A percentile compares a stretch with the other conserved stretches of the same genome.
These are phyloP conservation scores for Stephanodiscus triporus DNA, from an alignment of 108 stramenopile genomes.

Conservation along the genomic window DNA sequence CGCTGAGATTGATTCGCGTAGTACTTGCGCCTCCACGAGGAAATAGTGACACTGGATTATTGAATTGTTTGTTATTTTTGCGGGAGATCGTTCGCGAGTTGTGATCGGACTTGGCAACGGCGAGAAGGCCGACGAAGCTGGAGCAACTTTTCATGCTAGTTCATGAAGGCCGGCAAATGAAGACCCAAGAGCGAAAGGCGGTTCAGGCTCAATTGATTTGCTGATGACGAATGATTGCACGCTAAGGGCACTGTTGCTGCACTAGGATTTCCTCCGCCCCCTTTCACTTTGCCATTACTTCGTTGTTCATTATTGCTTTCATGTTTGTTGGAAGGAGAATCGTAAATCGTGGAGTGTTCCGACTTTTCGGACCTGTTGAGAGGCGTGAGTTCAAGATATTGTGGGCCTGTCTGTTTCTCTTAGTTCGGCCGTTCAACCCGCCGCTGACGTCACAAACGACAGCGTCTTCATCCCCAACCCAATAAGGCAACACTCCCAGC, in stretches of 20 bases:
- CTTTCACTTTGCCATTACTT: neutral
- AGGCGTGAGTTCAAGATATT: too few relatives aligned
- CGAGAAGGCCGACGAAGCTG: slow-evolving; percentile 36
- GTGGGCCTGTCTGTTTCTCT: too few relatives aligned
- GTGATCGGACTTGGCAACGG: slow-evolving; percentile 19
- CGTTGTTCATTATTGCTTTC: too few relatives aligned
- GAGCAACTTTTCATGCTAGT: slow-evolving; percentile 29
- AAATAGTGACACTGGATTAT: slow-evolving; percentile 8
- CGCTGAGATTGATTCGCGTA: slow-evolving; percentile 25
- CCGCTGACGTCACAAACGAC: too few relatives aligned
- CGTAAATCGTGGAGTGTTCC: too few relatives aligned
- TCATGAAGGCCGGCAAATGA: slow-evolving; percentile 2
- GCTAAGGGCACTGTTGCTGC: neutral
- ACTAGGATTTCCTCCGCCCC: neutral
- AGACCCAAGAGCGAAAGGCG: neutral
- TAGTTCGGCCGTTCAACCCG: too few relatives aligned
- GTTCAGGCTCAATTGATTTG: neutral
- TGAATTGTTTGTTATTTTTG: neutral
- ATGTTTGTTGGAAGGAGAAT: too few relatives aligned
- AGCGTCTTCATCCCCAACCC: too few relatives aligned
- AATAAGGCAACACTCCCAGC: too few relatives aligned
- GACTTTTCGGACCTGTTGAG: too few relatives aligned
- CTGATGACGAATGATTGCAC: neutral
- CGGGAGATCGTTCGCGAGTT: slow-evolving; percentile 7
- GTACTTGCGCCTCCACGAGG: slow-evolving; percentile 27